Conservation (phyloP, 495 filamentous ascomycete genomes). For the Aspergillus asperescens region DNA sequence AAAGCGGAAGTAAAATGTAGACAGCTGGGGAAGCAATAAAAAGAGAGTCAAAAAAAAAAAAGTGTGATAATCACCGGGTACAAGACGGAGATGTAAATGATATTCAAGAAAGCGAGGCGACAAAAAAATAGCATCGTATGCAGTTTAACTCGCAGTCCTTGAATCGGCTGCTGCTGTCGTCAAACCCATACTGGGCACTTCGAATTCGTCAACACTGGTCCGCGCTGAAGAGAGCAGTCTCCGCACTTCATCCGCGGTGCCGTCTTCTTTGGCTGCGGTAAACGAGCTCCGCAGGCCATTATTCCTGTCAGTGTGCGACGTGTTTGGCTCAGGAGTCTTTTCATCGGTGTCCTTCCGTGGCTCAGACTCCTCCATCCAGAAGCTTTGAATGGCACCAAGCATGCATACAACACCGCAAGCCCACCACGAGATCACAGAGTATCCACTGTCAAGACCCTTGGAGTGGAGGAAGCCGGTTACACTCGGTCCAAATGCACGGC, state of each 20-base stretch:
- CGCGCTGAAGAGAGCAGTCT: slow-evolving; percentile 38
- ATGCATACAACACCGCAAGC: slow-evolving; percentile 69
- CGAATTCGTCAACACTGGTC: slow-evolving; percentile 39
- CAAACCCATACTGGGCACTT: slow-evolving; percentile 26
- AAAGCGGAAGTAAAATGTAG: neutral
- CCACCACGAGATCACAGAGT: slow-evolving; percentile 91
- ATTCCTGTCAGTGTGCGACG: neutral
- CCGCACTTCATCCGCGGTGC: slow-evolving; percentile 34
- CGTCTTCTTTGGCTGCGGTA: slow-evolving; percentile 21
- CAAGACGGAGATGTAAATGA: slow-evolving; percentile 10
- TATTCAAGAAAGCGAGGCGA: slow-evolving; percentile 5
- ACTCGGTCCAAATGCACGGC: slow-evolving; percentile 80
- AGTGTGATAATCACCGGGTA: slow-evolving; percentile 4
- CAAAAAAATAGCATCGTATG: neutral
- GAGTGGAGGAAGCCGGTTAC: slow-evolving; percentile 82
- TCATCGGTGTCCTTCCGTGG: slow-evolving; percentile 27
- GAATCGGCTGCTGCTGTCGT: slow-evolving; percentile 13
- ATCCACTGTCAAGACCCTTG: slow-evolving; percentile 69
- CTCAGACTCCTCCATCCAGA: slow-evolving; percentile 48
- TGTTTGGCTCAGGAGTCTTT: slow-evolving; percentile 18
- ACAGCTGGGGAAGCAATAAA: no score
- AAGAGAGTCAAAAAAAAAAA: slow-evolving; percentile 17
- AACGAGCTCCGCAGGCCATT: slow-evolving; percentile 19
- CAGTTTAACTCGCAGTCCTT: slow-evolving; percentile 1
- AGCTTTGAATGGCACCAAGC: slow-evolving; percentile 57